Evolutionary conservation across 225 moss, liverwort and hornwort genomes (phyloP).

Genomic region (Antitrichia curtipendula): DNA sequence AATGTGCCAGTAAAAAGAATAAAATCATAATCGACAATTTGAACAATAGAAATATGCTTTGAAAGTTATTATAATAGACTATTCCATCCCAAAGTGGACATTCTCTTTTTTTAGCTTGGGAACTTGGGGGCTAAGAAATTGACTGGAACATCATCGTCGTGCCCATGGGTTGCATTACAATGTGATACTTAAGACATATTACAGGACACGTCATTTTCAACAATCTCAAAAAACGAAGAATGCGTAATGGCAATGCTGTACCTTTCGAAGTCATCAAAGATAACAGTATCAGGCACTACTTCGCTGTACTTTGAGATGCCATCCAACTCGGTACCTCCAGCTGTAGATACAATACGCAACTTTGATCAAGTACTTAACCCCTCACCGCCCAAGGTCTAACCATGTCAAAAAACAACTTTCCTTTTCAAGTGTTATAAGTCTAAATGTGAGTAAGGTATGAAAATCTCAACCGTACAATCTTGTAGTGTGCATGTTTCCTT

Average conservation of each 20-base stretch:
- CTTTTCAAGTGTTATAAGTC: too few species aligned
- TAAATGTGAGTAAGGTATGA: too few species aligned
- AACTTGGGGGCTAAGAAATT: background rate
- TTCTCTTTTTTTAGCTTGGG: background rate
- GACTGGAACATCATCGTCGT: background rate
- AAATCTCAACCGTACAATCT: too few species aligned
- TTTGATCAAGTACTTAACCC: background rate
- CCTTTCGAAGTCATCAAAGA: conserved; percentile 94
- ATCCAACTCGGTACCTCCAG: conserved; percentile 76
- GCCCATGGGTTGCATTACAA: background rate
- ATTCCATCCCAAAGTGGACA: background rate
- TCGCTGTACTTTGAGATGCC: conserved; percentile 77
- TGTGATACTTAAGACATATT: background rate
- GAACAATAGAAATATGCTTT: background rate
- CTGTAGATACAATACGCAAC: conserved; percentile 11
- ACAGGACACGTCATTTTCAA: background rate
- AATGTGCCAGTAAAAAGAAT: background rate
- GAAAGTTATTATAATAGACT: background rate
- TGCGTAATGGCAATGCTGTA: background rate
- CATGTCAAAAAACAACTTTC: too few species aligned
- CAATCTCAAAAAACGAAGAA: background rate
- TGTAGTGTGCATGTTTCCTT: too few species aligned
- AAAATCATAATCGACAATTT: background rate
- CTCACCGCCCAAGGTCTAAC: too few species aligned
- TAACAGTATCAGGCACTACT: conserved; percentile 84